phyloP scores from a whole-genome alignment of 352 stramenopile genomes.

The Phytophthora meadii region DNA sequence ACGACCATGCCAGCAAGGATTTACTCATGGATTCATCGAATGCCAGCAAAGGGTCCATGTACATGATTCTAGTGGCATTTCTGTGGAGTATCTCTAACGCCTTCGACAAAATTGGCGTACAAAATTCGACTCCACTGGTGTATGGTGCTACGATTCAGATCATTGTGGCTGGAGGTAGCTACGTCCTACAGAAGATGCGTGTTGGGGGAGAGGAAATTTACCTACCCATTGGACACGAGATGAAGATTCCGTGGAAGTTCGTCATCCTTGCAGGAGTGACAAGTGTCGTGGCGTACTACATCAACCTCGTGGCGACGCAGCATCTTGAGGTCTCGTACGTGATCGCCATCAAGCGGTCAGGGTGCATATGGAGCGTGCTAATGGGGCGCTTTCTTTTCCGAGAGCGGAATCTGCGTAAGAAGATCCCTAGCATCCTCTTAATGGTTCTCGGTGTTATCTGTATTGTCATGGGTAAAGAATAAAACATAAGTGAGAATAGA shows the following conservation, averaged over 20 bases:
- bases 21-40: slow-evolving; percentile 58
- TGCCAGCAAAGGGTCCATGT: slow-evolving; percentile 78
- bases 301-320: slow-evolving; percentile 83
- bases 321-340: slow-evolving; percentile 84
- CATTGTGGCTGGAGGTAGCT: slow-evolving; percentile 69
- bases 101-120: slow-evolving; percentile 87
- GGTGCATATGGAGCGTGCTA: slow-evolving; percentile 85
- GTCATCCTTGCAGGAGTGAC: slow-evolving; percentile 71
- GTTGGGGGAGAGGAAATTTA: slow-evolving; percentile 71
- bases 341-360: slow-evolving; percentile 86
- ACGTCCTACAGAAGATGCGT: slow-evolving; percentile 63
- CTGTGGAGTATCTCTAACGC: slow-evolving; percentile 86
- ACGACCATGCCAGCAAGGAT: slow-evolving; percentile 51
- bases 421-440: slow-evolving; percentile 83
- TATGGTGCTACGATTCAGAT: slow-evolving; percentile 79
- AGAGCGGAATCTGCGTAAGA: slow-evolving; percentile 75
- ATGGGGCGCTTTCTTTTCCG: slow-evolving; percentile 79
- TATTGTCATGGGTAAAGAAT: slow-evolving; percentile 80
- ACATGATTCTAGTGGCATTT: slow-evolving; percentile 85
- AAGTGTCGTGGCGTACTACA: slow-evolving; percentile 85
- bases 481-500: slow-evolving; percentile 35
- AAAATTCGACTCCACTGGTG: slow-evolving; percentile 78
- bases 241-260: slow-evolving; percentile 76
- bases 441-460: slow-evolving; percentile 83
- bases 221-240: slow-evolving; percentile 55